These are phyloP conservation scores for Cylindrodendrum hubeiense DNA, from an alignment of 2,329 filamentous ascomycete genomes.

Conservation along the genomic window DNA sequence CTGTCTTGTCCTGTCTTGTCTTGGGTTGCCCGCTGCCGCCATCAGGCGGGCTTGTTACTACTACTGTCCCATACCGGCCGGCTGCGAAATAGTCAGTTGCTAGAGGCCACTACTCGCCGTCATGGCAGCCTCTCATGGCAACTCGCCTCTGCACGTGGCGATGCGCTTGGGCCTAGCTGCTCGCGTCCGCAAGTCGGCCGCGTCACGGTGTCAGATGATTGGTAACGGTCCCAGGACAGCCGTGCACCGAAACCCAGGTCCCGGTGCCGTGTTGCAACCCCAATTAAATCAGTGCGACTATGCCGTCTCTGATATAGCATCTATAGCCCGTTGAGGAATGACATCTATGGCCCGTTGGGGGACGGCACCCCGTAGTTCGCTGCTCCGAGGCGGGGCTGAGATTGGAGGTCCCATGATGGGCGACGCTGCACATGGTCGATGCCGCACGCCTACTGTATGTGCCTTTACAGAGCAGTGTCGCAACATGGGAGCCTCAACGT, in stretches of 20 bases:
- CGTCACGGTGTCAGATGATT: constrained; percentile 42
- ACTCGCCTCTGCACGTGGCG: constrained; percentile 35
- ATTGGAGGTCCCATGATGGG: background rate
- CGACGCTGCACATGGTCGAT: background rate
- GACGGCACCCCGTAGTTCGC: too few species aligned
- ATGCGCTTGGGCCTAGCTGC: background rate
- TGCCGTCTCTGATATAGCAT: background rate
- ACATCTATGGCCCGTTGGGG: too few species aligned
- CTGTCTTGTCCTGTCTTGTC: too few species aligned
- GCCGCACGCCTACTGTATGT: too few species aligned
- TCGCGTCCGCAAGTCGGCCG: background rate
- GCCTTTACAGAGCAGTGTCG: background rate
- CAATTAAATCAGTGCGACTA: background rate
- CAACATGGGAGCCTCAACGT: background rate
- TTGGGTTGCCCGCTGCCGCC: too few species aligned
- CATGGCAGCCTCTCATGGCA: constrained; percentile 22
- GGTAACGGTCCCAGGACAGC: constrained; percentile 13
- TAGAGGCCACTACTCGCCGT: background rate
- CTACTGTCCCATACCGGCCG: too few species aligned
- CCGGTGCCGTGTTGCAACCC: background rate
- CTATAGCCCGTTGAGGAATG: too few species aligned
- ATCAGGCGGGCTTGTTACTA: too few species aligned
- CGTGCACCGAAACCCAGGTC: background rate
- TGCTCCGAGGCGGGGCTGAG: background rate
- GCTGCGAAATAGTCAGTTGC: too few species aligned